These are phyloP conservation scores for Pisolithus albus DNA, from an alignment of 768 basidiomycete genomes.

Conservation along the genomic window DNA sequence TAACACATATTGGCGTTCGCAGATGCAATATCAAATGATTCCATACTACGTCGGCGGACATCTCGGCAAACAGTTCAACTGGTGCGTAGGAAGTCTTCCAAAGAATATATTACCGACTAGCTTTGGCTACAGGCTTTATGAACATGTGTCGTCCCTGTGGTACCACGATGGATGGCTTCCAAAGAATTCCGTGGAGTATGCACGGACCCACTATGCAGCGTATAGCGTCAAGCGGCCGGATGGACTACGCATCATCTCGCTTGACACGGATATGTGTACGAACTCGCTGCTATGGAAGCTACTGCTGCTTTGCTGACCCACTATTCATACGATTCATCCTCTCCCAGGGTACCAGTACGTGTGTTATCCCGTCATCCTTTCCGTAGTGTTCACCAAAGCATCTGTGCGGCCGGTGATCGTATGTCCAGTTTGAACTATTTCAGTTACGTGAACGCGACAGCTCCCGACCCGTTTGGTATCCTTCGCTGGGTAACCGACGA, in stretches of 20 bases:
- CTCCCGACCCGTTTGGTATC: constrained; percentile 43
- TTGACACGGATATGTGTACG: constrained; percentile 48
- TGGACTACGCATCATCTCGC: constrained; percentile 42
- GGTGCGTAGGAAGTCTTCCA: constrained; percentile 17
- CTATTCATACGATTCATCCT: neutral
- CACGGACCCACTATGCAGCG: constrained; percentile 41
- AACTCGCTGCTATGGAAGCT: neutral
- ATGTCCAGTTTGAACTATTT: constrained; percentile 36
- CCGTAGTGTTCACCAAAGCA: neutral
- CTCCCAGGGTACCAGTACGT: constrained; percentile 30
- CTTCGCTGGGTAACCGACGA: constrained; percentile 46
- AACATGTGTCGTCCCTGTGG: constrained; percentile 42
- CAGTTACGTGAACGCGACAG: constrained; percentile 41
- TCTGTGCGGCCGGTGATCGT: neutral
- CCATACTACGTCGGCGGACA: constrained; percentile 33
- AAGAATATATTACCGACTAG: neutral
- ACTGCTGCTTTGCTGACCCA: neutral
- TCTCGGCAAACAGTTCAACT: constrained; percentile 34
- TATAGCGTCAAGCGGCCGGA: constrained; percentile 39
- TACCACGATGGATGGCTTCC: constrained; percentile 41
- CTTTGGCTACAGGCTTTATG: constrained; percentile 36
- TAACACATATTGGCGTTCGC: neutral
- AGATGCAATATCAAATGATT: constrained; percentile 29
- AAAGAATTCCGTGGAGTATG: constrained; percentile 29
- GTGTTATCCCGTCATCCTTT: neutral